Percentiles rank a stretch among this genome's conserved stretches.
These are phyloP conservation scores for Viola pubescens DNA, from an alignment of 441 rosid species.

Conservation along the genomic window DNA sequence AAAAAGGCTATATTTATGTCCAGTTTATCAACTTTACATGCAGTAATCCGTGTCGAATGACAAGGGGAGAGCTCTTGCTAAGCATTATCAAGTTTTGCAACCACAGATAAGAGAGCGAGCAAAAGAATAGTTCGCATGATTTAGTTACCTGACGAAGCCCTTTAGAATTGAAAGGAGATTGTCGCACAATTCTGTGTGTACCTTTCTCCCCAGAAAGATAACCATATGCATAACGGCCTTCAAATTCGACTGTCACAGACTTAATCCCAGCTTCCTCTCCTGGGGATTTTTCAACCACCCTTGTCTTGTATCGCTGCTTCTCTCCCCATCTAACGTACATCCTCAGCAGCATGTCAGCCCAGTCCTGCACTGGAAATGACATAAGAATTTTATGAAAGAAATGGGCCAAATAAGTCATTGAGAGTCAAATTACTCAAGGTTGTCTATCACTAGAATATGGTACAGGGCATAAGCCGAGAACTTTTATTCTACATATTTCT, in stretches of 20 bases:
- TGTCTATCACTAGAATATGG: not conserved
- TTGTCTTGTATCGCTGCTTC: slow-evolving; percentile 78
- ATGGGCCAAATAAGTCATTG: slow-evolving; percentile 1
- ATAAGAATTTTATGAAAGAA: slow-evolving; percentile 28
- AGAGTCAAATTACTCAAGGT: not conserved
- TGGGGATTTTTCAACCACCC: slow-evolving; percentile 73
- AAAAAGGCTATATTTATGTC: too few species aligned
- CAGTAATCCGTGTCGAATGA: too few species aligned
- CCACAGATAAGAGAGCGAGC: not conserved
- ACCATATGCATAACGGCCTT: slow-evolving; percentile 88
- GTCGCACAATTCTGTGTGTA: slow-evolving; percentile 86
- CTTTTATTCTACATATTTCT: too few species aligned
- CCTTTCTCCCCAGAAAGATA: slow-evolving; percentile 93
- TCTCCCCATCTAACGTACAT: slow-evolving; percentile 98
- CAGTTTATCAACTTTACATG: too few species aligned
- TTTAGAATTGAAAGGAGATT: slow-evolving; percentile 96
- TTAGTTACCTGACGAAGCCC: slow-evolving; percentile 83
- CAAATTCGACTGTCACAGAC: slow-evolving; percentile 78
- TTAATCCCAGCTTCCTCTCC: slow-evolving; percentile 99
- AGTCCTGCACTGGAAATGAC: slow-evolving; percentile 81
- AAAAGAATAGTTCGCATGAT: not conserved
- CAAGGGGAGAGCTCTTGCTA: too few species aligned
- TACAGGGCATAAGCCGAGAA: too few species aligned
- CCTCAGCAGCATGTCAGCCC: slow-evolving; percentile 97
- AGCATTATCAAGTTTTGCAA: too few species aligned